Evolutionary conservation across 805 yeast genomes (phyloP), one percentile per base, ranked within the genome.

Genomic region (Cyberlindnera mrakii): DNA sequence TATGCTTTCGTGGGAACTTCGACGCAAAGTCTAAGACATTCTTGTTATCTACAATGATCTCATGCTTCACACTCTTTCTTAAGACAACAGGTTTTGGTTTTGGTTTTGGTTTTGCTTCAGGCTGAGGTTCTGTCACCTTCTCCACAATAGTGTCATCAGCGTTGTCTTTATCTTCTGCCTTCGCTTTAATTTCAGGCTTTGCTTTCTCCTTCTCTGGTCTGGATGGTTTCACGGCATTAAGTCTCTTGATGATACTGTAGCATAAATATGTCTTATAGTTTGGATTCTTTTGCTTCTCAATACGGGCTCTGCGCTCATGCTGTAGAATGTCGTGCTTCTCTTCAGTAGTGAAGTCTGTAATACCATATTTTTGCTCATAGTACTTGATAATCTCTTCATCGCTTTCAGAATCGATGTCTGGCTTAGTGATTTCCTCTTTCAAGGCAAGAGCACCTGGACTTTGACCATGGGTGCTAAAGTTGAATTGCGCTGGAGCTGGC

Each of bases 1-100:
- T 60, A 45, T 70, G 63, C 31, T 59, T 62, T 33, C 78, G 59
- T 27, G 72, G 71, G 50, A 76, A 74, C 42, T 58, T 52, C 3
- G 62, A 49, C 2, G 74, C 74, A 20, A 59, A 58, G 14, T 58
- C 60, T 0, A 74, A 44, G 2, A 70, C 78, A 30, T 67, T 70
- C 11, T 53, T 45, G 47, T 67, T 73, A 42, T 65, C 56, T 3
- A 77, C 66, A 0, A 51, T 55, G 2, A 65, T 43, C 29, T 30
- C 40, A 6, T 17, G 18, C 35, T 30, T 37, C 9, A 30, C 29
- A 14, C 19, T 17, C 18, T n/a, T n/a, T 17, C 19, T 33, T 6
- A 6, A 6, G 15, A 25, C 37, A 13, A 14, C 37, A 32, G 34
- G n/a, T 10, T 15, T 14, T n/a, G 35, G 29, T n/a, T 19, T 15